Evolutionary conservation across 768 basidiomycete species (phyloP), one percentile per base, ranked within the genome.

Genomic region (Sporobolomyces roseus): DNA sequence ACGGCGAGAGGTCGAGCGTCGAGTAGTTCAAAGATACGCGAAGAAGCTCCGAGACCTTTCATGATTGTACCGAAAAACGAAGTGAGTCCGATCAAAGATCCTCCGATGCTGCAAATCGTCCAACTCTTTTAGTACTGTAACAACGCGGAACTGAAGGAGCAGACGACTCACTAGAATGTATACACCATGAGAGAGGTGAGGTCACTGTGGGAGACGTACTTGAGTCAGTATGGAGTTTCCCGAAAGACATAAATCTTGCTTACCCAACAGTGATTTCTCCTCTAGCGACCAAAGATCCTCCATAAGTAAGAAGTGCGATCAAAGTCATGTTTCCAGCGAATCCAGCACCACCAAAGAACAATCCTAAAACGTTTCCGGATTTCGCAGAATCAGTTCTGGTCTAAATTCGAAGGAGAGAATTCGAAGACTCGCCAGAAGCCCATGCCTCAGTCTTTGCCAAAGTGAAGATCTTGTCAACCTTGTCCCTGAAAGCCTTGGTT

Each of bases 11-110:
- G 74, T 21, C 69, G 63, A 6, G 75, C 74, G 63, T 91, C 91
- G 14, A 97, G 81, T 21, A 98, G 85, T 71, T 93, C 91, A 78
- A 98, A 98, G n/a, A 97, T 88, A 27, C 94, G 88, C 0, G 85
- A 84, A 23, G 91, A 91, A 2, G 94, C 93, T 64, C 94, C 94
- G 58, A 97, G 86, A 61, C 91, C 94, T 61, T 91, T 91, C 94
- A 98, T 98, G 63, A 98, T 87, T 46, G 91, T 93, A 14, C 90
- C 85, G 75, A 79, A 81, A 76, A 80, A 80, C 8, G 76, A 77
- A 4, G 79, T 79, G 25, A 79, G 64, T 32, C 78, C 77, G 35
- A 80, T 46, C 25, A 46, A 59, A 0, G 49, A 65, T 2, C 45
- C 33, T 50, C 66, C 61, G 32, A 36, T 48, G 45, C 41, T 55